A percentile compares a stretch with the other conserved stretches of the same genome.
Conservation (phyloP, 441 rosid genomes). For the Melianthus villosus region DNA sequence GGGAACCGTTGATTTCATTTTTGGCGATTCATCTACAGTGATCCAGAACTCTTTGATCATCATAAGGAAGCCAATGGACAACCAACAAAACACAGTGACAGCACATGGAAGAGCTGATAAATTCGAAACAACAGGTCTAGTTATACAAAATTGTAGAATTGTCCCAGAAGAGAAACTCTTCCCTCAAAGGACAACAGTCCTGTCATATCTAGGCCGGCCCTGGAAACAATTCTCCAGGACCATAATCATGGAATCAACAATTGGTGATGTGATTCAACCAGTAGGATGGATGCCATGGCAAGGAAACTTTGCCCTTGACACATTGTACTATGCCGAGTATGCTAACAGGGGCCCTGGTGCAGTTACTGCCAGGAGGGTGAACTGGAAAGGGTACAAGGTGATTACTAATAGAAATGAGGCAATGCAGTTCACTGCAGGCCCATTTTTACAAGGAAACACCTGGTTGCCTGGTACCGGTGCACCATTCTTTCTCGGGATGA, state of each 20-base stretch:
- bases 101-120: constrained; percentile 91
- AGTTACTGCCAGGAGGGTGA: neutral
- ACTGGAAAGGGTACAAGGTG: neutral
- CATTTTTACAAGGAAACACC: too few relatives aligned
- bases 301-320: neutral
- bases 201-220: constrained; percentile 5
- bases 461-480: too few relatives aligned
- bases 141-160: constrained; percentile 72
- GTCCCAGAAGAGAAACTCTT: too few relatives aligned
- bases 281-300: neutral
- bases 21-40: constrained; percentile 82
- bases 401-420: neutral
- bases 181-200: too few relatives aligned
- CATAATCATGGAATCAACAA: neutral
- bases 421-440: too few relatives aligned
- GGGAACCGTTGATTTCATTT: constrained; percentile 89
- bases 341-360: constrained; percentile 3
- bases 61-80: constrained; percentile 63
- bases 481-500: too few relatives aligned
- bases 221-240: constrained; percentile 2
- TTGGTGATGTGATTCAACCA: neutral
- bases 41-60: constrained; percentile 59
- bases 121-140: constrained; percentile 73
- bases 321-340: constrained; percentile 3
- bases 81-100: constrained; percentile 69